Percentiles rank a stretch among this genome's conserved stretches.
Conservation (phyloP, 2,329 filamentous ascomycete genomes). For the Domatiomyces catenatus region DNA sequence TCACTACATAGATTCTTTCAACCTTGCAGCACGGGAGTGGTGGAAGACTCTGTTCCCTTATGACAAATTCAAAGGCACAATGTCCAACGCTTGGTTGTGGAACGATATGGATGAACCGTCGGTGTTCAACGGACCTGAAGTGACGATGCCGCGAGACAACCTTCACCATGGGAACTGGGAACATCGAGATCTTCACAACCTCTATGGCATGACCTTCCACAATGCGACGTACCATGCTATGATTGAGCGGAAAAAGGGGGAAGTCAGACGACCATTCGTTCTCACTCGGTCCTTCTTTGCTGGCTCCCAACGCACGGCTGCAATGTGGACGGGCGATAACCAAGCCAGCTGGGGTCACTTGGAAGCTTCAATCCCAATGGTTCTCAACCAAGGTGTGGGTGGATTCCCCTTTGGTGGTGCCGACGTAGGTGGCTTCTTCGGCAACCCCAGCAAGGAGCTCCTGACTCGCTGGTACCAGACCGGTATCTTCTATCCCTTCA, state of each 20-base stretch:
- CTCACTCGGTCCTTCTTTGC: slow-evolving; percentile 86
- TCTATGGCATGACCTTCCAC: slow-evolving; percentile 89
- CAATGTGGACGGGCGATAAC: slow-evolving; percentile 99
- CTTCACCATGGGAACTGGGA: slow-evolving; percentile 85
- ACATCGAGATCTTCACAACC: slow-evolving; percentile 88
- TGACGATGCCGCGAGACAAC: slow-evolving; percentile 98
- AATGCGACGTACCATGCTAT: slow-evolving; percentile 85
- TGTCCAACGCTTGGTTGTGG: slow-evolving; percentile 84
- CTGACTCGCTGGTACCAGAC: slow-evolving; percentile 92
- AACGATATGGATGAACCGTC: slow-evolving; percentile 99
- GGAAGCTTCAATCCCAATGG: slow-evolving; percentile 80
- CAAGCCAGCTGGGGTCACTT: slow-evolving; percentile 85
- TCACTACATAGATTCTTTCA: slow-evolving; percentile 93
- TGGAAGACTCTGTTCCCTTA: slow-evolving; percentile 84
- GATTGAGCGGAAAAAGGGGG: slow-evolving; percentile 69
- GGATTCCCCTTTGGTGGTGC: slow-evolving; percentile 90
- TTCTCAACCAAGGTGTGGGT: slow-evolving; percentile 78
- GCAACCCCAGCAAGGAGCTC: slow-evolving; percentile 85
- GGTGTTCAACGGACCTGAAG: slow-evolving; percentile 95
- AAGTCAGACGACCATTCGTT: slow-evolving; percentile 73
- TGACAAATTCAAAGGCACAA: slow-evolving; percentile 69
- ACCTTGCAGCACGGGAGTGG: slow-evolving; percentile 79
- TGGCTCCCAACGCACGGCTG: slow-evolving; percentile 74
- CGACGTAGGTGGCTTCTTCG: slow-evolving; percentile 95
- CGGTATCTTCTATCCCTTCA: slow-evolving; percentile 94